phyloP scores from a whole-genome alignment of 805 yeast genomes.

The Hanseniaspora valbyensis region DNA sequence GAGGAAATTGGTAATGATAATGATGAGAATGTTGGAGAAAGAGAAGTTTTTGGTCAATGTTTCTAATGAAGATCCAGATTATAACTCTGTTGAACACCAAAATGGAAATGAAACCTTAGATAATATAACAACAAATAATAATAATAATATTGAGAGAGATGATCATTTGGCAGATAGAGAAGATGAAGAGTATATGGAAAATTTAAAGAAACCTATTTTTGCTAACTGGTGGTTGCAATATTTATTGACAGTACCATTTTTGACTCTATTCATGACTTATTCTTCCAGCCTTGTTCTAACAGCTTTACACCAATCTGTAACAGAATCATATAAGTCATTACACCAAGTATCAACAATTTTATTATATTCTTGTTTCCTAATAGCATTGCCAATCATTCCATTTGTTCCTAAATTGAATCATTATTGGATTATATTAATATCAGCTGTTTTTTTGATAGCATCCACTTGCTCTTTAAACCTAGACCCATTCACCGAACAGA shows the following conservation, averaged over 20 bases:
- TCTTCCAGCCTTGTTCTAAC: conserved; percentile 44
- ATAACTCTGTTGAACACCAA: conserved; percentile 16
- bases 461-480: conserved; percentile 31
- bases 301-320: conserved; percentile 59
- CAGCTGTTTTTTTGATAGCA: conserved; percentile 32
- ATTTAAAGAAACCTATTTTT: conserved; percentile 23
- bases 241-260: conserved; percentile 53
- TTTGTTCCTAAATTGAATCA: conserved; percentile 59
- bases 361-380: conserved; percentile 29
- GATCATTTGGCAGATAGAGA: conserved; percentile 2
- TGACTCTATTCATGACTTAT: conserved; percentile 44
- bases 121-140: conserved; percentile 18
- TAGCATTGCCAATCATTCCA: conserved; percentile 49
- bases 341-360: conserved; percentile 30
- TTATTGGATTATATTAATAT: conserved; percentile 34
- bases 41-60: conserved; percentile 14
- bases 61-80: background rate
- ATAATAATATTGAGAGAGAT: conserved; percentile 16
- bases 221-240: conserved; percentile 80
- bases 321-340: conserved; percentile 47
- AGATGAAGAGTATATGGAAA: conserved; percentile 1
- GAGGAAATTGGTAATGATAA: no score
- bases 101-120: conserved; percentile 21
- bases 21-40: background rate
- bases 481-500: conserved; percentile 47